A percentile compares a stretch with the other conserved stretches of the same genome.
Conservation (phyloP, 257 asterid species). For the Solanum clarkiae region DNA sequence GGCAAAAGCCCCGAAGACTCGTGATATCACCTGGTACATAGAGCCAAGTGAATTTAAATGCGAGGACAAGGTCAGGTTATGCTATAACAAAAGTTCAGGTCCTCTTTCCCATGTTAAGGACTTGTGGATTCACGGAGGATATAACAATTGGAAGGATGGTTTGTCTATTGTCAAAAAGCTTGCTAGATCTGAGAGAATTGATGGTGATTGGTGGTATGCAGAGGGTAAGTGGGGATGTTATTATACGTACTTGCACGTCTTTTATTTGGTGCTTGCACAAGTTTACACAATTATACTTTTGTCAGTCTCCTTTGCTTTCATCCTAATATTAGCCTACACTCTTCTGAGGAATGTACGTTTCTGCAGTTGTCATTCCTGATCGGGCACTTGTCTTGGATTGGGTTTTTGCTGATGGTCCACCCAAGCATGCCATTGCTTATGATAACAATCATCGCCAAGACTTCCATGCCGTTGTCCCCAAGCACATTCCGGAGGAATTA, state of each 20-base stretch:
- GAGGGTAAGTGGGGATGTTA: conserved; percentile 39
- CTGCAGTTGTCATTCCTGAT: conserved; percentile 74
- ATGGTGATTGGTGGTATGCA: conserved; percentile 85
- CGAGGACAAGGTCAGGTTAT: conserved; percentile 47
- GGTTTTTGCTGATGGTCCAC: conserved; percentile 97
- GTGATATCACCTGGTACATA: conserved; percentile 56
- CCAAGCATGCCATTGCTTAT: conserved; percentile 47
- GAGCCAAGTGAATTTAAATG: conserved; percentile 55
- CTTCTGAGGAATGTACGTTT: conserved; percentile 10
- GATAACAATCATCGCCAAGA: conserved; percentile 67
- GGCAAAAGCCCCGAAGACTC: conserved; percentile 31
- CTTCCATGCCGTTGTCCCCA: conserved; percentile 75
- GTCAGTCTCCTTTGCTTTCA: not conserved
- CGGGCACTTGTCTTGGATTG: conserved; percentile 77
- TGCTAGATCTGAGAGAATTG: conserved; percentile 27
- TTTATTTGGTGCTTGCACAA: not conserved
- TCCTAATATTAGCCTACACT: conserved; percentile 4
- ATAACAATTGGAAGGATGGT: conserved; percentile 74
- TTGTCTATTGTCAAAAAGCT: conserved; percentile 63
- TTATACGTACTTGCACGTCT: conserved; percentile 1
- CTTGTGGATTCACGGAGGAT: conserved; percentile 92
- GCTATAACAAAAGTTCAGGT: conserved; percentile 66
- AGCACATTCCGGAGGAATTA: conserved; percentile 34
- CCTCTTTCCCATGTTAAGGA: conserved; percentile 52
- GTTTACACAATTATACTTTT: not conserved